phyloP scores from a whole-genome alignment of 2,329 filamentous ascomycete genomes.

The Pseudophaeomoniella oleicola region DNA sequence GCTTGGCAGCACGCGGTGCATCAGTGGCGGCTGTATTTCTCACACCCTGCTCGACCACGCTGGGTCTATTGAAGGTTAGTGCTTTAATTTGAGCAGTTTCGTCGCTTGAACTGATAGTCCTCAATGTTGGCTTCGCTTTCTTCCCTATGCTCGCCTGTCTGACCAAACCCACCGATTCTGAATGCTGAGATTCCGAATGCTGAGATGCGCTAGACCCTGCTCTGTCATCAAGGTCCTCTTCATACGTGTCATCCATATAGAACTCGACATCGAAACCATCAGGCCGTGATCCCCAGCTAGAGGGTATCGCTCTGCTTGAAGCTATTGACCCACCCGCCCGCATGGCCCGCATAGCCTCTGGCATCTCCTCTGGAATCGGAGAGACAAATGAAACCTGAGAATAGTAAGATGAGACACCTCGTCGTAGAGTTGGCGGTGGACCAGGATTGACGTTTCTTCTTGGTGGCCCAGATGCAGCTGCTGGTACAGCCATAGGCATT shows the following conservation, averaged over 20 bases:
- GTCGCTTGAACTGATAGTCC: slow-evolving; percentile 21
- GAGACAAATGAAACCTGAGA: slow-evolving; percentile 50
- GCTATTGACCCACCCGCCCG: slow-evolving; percentile 48
- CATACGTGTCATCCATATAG: slow-evolving; percentile 17
- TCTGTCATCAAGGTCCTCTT: slow-evolving; percentile 5
- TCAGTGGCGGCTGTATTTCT: slow-evolving; percentile 6
- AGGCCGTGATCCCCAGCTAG: slow-evolving; percentile 44
- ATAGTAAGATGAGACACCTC: slow-evolving; percentile 33
- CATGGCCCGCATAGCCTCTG: slow-evolving; percentile 24
- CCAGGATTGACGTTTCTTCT: slow-evolving; percentile 16
- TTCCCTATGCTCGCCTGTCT: slow-evolving; percentile 29
- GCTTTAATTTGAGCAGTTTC: slow-evolving; percentile 5
- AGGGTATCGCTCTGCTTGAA: slow-evolving; percentile 59
- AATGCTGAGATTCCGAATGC: slow-evolving; percentile 12
- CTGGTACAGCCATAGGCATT: slow-evolving; percentile 10
- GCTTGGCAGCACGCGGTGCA: slow-evolving; percentile 3
- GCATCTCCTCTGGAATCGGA: slow-evolving; percentile 60
- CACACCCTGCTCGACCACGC: not conserved
- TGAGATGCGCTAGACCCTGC: slow-evolving; percentile 7
- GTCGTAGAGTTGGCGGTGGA: slow-evolving; percentile 18
- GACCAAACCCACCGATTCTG: slow-evolving; percentile 16
- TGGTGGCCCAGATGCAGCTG: slow-evolving; percentile 10
- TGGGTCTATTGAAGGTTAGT: not conserved
- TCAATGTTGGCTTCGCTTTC: slow-evolving; percentile 24
- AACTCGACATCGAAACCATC: slow-evolving; percentile 26